A percentile compares a stretch with the other conserved stretches of the same genome.
Evolutionary conservation across 1,284 basidiomycete genomes (phyloP).

Genomic region (Tilletia horrida): DNA sequence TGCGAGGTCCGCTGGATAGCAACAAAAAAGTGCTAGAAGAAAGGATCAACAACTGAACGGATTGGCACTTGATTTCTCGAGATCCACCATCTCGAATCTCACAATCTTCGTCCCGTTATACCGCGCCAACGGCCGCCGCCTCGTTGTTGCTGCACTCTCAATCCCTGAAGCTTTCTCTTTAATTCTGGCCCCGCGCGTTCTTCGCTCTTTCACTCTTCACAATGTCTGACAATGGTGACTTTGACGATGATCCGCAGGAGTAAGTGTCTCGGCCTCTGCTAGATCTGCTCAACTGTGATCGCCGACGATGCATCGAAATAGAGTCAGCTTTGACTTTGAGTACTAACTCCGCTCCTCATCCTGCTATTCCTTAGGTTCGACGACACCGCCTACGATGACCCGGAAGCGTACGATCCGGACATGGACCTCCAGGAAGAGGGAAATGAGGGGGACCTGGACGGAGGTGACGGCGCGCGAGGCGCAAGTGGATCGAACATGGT

Average conservation of each 20-base stretch:
- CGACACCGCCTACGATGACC: slow-evolving; percentile 12
- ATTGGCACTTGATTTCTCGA: background rate
- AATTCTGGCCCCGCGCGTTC: too few relatives aligned
- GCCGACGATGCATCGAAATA: too few relatives aligned
- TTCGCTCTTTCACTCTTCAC: background rate
- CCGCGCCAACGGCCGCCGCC: too few relatives aligned
- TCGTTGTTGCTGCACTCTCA: too few relatives aligned
- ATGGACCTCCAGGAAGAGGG: background rate
- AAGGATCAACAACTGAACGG: background rate
- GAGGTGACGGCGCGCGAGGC: background rate
- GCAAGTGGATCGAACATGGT: background rate
- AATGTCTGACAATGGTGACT: slow-evolving; percentile 16
- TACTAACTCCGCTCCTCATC: background rate
- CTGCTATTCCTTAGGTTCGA: background rate
- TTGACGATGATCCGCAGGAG: slow-evolving; percentile 16
- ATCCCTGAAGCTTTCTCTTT: too few relatives aligned
- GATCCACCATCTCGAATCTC: background rate
- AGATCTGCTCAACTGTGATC: too few relatives aligned
- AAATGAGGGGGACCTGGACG: slow-evolving; percentile 9
- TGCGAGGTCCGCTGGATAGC: background rate
- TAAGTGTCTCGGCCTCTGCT: background rate
- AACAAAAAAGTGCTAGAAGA: background rate
- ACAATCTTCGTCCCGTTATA: too few relatives aligned
- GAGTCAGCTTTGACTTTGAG: background rate
- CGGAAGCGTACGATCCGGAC: slow-evolving; percentile 3